A percentile compares a stretch with the other conserved stretches of the same genome.
These are phyloP conservation scores for Ilex paraguariensis DNA, from an alignment of 305 asterid genomes.

Conservation along the genomic window DNA sequence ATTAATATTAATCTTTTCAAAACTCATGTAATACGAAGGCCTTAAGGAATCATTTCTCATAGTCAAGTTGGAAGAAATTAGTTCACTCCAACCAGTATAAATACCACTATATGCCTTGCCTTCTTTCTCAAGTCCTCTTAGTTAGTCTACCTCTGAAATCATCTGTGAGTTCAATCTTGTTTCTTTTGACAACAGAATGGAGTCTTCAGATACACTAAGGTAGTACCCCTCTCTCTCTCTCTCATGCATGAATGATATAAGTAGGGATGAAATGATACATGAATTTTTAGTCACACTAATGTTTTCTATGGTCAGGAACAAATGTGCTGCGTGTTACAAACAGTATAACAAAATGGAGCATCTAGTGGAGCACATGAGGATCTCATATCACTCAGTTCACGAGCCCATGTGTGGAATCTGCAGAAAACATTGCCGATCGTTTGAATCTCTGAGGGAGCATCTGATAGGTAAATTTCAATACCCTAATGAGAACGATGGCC, in stretches of 20 bases:
- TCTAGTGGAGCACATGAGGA: conserved; percentile 85
- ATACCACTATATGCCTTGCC: not conserved
- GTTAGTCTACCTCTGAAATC: not conserved
- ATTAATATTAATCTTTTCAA: not conserved
- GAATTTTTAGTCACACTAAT: not conserved
- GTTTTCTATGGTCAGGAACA: conserved; percentile 52
- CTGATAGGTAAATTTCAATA: conserved; percentile 54
- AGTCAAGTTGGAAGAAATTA: not conserved
- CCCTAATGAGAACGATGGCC: not conserved
- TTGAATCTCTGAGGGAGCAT: conserved; percentile 89
- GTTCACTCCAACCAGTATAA: not conserved
- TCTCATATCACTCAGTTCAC: conserved; percentile 79
- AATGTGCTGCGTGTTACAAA: conserved; percentile 87
- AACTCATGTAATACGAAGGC: not conserved
- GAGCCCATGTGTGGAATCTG: conserved; percentile 83
- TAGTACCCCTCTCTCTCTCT: not conserved
- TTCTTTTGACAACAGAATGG: not conserved
- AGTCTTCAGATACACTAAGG: not conserved
- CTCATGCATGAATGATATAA: not conserved
- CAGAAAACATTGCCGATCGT: conserved; percentile 78
- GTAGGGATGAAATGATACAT: not conserved
- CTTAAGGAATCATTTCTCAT: not conserved
- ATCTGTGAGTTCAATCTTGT: not conserved
- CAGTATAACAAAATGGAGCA: conserved; percentile 91
- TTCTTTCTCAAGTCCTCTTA: not conserved